Evolutionary conservation across 441 rosid species (phyloP).

Genomic region (Erodium trifolium): DNA sequence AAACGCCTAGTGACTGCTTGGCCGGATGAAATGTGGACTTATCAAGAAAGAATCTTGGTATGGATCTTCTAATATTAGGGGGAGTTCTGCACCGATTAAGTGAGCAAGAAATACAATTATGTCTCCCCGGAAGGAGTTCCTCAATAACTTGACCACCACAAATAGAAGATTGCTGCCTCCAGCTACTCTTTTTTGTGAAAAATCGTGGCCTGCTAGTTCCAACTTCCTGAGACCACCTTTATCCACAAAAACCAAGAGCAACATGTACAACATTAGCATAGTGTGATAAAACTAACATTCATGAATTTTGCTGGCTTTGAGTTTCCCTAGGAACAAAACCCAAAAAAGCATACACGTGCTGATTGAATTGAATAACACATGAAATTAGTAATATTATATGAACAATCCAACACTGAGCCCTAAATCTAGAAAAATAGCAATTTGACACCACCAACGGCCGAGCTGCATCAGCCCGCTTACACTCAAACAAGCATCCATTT

Average conservation of each 20-base stretch:
- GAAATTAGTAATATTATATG: background rate
- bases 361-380: background rate
- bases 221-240: conserved; percentile 41
- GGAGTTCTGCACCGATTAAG: conserved; percentile 31
- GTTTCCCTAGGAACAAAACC: no score
- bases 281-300: background rate
- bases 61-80: conserved; percentile 28
- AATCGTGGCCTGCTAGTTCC: conserved; percentile 23
- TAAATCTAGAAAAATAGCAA: background rate
- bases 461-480: no score
- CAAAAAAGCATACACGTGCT: background rate
- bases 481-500: no score
- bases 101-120: conserved; percentile 39
- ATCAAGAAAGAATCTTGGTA: conserved; percentile 44
- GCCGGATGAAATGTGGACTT: conserved; percentile 50
- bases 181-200: conserved; percentile 29
- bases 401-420: background rate
- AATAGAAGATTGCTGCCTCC: conserved; percentile 30
- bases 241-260: conserved; percentile 16
- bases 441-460: background rate
- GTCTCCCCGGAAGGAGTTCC: conserved; percentile 28
- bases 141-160: conserved; percentile 24
- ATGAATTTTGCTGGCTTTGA: no score
- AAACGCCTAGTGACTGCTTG: conserved; percentile 25
- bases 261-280: background rate